Evolutionary conservation across 2,329 filamentous ascomycete genomes (phyloP).

Genomic region (Cadophora sp.): DNA sequence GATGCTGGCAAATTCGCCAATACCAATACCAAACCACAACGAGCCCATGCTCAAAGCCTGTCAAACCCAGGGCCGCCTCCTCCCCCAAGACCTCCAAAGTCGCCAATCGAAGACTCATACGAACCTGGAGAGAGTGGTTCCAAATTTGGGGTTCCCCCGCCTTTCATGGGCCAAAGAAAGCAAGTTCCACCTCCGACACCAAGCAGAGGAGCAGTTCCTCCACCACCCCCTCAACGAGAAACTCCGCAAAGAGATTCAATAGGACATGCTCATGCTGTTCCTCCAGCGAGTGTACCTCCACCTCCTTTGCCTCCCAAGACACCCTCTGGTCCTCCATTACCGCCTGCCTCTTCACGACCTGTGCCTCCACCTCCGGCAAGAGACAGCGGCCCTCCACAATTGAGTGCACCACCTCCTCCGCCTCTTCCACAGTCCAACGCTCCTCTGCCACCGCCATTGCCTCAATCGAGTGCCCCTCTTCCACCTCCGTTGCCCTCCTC

Average conservation of each 20-base stretch:
- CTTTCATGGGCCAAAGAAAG: constrained; percentile 72
- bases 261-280: constrained; percentile 47
- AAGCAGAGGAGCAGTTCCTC: constrained; percentile 73
- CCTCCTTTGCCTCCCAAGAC: constrained; percentile 53
- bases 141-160: constrained; percentile 80
- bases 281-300: constrained; percentile 45
- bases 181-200: constrained; percentile 78
- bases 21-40: constrained; percentile 51
- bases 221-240: constrained; percentile 65
- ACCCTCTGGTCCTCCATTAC: constrained; percentile 54
- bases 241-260: constrained; percentile 56
- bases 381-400: constrained; percentile 33
- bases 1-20: constrained; percentile 89
- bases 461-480: constrained; percentile 34
- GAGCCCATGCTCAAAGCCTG: constrained; percentile 56
- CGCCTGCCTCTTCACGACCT: constrained; percentile 58
- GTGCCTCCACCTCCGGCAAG: constrained; percentile 58
- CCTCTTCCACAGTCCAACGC: too few relatives aligned
- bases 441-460: constrained; percentile 61
- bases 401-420: constrained; percentile 34
- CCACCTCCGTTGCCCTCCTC: constrained; percentile 47
- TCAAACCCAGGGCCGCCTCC: constrained; percentile 67
- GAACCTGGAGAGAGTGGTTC: constrained; percentile 52
- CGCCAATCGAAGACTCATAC: constrained; percentile 70
- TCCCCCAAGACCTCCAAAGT: constrained; percentile 73